Conservation (phyloP, 75 land plant species). For the Isoetes taiwanensis region DNA sequence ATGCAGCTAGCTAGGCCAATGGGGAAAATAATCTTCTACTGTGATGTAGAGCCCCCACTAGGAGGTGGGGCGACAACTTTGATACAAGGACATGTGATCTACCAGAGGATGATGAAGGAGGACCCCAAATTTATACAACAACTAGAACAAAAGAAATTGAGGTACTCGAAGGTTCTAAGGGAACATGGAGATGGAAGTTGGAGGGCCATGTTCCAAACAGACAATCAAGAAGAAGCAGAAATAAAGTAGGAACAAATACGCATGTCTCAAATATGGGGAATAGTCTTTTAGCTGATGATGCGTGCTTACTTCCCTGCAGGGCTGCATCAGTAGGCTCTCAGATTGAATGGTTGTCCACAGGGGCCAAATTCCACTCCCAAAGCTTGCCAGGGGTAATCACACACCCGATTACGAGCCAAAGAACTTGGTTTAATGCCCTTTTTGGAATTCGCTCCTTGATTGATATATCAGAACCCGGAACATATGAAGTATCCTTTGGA, state of each 20-base stretch:
- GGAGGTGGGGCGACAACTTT: not conserved
- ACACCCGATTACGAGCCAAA: not conserved
- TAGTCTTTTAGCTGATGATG: not conserved
- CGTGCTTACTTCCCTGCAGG: not conserved
- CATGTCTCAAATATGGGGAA: not conserved
- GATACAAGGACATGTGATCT: not conserved
- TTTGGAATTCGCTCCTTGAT: not conserved
- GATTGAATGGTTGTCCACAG: not conserved
- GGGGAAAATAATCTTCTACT: not conserved
- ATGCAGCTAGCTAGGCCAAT: too few species aligned
- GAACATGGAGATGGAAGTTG: not conserved
- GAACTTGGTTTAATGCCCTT: not conserved
- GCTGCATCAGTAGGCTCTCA: not conserved
- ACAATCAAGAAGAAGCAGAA: not conserved
- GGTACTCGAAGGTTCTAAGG: not conserved
- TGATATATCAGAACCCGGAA: not conserved
- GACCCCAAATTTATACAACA: too few species aligned
- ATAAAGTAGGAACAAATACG: not conserved
- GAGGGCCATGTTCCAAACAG: not conserved
- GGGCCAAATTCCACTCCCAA: not conserved
- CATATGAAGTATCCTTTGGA: conserved; percentile 2
- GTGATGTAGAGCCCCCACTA: not conserved
- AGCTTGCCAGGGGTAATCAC: not conserved
- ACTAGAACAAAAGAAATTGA: too few species aligned
- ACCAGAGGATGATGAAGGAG: too few species aligned